A percentile compares a stretch with the other conserved stretches of the same genome.
Evolutionary conservation across 1,139 yeast genomes (phyloP).

Genomic region (Torulaspora globosa): DNA sequence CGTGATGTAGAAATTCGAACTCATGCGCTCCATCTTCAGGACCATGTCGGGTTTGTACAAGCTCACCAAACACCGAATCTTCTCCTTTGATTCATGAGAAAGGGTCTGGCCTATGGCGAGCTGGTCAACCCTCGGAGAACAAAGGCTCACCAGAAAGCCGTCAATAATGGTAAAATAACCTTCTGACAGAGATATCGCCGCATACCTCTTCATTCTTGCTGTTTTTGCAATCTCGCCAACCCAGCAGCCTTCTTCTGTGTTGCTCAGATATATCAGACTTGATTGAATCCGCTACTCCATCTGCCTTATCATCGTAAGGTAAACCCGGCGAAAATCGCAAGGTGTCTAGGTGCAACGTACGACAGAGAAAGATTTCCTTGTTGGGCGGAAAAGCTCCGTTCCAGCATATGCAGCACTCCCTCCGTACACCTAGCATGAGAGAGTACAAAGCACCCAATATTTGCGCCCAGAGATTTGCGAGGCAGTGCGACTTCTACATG

Average conservation of each 20-base stretch:
- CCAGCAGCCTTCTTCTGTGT: background rate
- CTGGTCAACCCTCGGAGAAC: background rate
- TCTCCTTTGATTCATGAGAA: background rate
- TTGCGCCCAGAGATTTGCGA: too few species aligned
- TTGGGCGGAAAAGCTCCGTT: background rate
- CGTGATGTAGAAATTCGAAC: slow-evolving; percentile 11
- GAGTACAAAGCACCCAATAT: too few species aligned
- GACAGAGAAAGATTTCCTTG: slow-evolving; percentile 44
- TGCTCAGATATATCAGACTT: background rate
- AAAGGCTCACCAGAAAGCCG: slow-evolving; percentile 8
- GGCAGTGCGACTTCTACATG: too few species aligned
- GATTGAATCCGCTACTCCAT: background rate
- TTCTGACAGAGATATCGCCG: slow-evolving; percentile 7
- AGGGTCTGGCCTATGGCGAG: background rate
- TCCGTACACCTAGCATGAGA: background rate
- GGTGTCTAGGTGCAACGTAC: slow-evolving; percentile 18
- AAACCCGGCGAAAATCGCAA: background rate
- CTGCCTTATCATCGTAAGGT: background rate
- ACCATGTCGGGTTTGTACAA: slow-evolving; percentile 6
- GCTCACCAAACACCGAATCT: slow-evolving; percentile 5
- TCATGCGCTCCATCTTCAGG: slow-evolving; percentile 5
- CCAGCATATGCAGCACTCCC: background rate
- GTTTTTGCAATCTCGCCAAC: background rate
- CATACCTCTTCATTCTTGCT: slow-evolving; percentile 4
- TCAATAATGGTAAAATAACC: slow-evolving; percentile 8